Percentiles rank a stretch among this genome's conserved stretches.
phyloP scores from a whole-genome alignment of 768 basidiomycete species.

The Tricholoma terreum region DNA sequence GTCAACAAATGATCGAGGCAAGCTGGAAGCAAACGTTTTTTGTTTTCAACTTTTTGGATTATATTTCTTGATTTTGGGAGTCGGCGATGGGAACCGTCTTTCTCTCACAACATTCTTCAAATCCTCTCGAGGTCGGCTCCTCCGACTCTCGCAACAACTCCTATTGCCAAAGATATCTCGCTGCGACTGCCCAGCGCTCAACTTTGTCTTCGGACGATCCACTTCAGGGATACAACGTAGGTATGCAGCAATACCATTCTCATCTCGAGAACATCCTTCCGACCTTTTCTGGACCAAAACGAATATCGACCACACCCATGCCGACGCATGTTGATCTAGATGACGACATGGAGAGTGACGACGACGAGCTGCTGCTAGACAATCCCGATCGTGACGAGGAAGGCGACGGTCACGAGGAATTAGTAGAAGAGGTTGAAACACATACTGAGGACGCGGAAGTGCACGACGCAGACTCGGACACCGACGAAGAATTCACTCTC shows the following conservation, averaged over 20 bases:
- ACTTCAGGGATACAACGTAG: constrained; percentile 34
- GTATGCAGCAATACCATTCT: constrained; percentile 45
- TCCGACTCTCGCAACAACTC: constrained; percentile 52
- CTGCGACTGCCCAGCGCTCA: constrained; percentile 26
- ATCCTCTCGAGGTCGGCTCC: constrained; percentile 66
- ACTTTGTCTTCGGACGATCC: constrained; percentile 52
- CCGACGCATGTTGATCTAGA: constrained; percentile 42
- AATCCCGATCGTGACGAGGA: constrained; percentile 26
- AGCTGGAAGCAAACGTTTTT: background rate
- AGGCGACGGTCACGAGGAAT: constrained; percentile 22
- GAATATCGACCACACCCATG: background rate
- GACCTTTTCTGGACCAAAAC: constrained; percentile 9
- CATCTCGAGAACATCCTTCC: constrained; percentile 49
- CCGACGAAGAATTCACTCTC: constrained; percentile 63
- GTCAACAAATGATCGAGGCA: background rate
- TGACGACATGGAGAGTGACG: constrained; percentile 50
- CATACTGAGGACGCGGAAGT: constrained; percentile 30
- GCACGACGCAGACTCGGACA: constrained; percentile 29
- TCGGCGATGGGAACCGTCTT: constrained; percentile 35
- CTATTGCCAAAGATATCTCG: constrained; percentile 39
- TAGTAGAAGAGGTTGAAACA: constrained; percentile 32
- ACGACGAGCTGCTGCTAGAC: constrained; percentile 23
- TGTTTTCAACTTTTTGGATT: background rate
- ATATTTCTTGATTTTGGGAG: background rate
- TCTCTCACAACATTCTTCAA: constrained; percentile 71